Evolutionary conservation across 257 asterid species (phyloP), one percentile per base, ranked within the genome.

Genomic region (Jasminum sambac): DNA sequence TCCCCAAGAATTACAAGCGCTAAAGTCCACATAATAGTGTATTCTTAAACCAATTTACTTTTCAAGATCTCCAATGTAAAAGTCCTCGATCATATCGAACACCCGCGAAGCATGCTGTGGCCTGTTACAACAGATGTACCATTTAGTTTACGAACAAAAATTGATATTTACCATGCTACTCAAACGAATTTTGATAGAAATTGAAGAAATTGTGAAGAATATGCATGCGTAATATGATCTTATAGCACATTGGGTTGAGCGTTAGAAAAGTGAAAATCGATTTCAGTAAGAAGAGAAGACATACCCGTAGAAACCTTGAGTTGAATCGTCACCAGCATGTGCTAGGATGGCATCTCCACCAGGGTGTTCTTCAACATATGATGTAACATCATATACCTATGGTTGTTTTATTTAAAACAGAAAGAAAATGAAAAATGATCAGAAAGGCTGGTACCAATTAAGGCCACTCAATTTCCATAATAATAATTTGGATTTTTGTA

Each of bases 341-440:
- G 69, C 80, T 46, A 95, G 83, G 77, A 95, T 95, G 72, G 96
- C 98, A 79, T 95, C 97, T 55, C 99, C 99, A 50, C 99, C 99
- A 5, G 99, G 99, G 75, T 95, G 99, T 75, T 89, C 98, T 82
- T 95, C 99, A 10, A 95, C 96, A 39, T 89, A 95, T 17, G 97
- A 78, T 39, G 98, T 88, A 71, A 95, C 96, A 83, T 95, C 99
- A 42, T 85, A 95, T 39, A 95, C 98, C 99, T 95, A 75, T 7
- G 73, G 70, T 55, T 21, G 62, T 41, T 39, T 46, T 55, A 16
- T 46, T 34, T 42, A 39, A 36, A 37, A 63, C 11, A 46, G 19
- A 40, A 30, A 42, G 26, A 46, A 59, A 30, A 30, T 30, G 36
- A 30, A 38, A 5, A 67, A 7, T 43, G 72, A 63, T 5, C 9